These are phyloP conservation scores for Syzygium oleosum DNA, from an alignment of 345 rosid species.

Conservation along the genomic window DNA sequence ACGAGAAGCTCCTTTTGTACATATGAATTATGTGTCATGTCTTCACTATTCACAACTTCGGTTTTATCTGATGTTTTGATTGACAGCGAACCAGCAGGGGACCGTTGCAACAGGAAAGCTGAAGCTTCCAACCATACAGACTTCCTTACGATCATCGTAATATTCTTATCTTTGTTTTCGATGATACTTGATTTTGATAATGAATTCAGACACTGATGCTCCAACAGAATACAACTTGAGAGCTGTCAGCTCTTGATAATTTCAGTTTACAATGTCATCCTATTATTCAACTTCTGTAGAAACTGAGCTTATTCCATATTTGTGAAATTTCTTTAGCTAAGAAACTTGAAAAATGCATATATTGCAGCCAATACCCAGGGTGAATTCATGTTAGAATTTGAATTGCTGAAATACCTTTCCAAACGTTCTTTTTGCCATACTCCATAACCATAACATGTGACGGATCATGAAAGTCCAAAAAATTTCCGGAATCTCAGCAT, in stretches of 20 bases:
- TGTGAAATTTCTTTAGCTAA: neutral
- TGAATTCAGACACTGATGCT: neutral
- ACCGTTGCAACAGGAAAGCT: slow-evolving; percentile 76
- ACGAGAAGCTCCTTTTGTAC: neutral
- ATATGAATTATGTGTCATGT: neutral
- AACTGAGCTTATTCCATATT: neutral
- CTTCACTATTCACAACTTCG: neutral
- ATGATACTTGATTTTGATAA: neutral
- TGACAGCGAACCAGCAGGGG: slow-evolving; percentile 88
- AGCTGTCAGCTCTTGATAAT: neutral
- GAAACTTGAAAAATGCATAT: neutral
- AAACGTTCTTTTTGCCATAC: neutral
- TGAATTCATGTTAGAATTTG: neutral
- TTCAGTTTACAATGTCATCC: neutral
- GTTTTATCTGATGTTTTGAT: slow-evolving; percentile 3
- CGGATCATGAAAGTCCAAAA: neutral
- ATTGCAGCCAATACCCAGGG: neutral
- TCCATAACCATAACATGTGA: neutral
- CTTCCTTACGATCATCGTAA: slow-evolving; percentile 94
- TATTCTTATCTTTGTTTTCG: neutral
- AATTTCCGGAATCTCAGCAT: neutral
- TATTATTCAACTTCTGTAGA: neutral
- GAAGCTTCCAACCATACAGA: slow-evolving; percentile 80
- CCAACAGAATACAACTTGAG: neutral
- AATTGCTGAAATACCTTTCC: neutral